Evolutionary conservation across 2,329 filamentous ascomycete species (phyloP).

Genomic region (Proliferodiscus dingleyae): DNA sequence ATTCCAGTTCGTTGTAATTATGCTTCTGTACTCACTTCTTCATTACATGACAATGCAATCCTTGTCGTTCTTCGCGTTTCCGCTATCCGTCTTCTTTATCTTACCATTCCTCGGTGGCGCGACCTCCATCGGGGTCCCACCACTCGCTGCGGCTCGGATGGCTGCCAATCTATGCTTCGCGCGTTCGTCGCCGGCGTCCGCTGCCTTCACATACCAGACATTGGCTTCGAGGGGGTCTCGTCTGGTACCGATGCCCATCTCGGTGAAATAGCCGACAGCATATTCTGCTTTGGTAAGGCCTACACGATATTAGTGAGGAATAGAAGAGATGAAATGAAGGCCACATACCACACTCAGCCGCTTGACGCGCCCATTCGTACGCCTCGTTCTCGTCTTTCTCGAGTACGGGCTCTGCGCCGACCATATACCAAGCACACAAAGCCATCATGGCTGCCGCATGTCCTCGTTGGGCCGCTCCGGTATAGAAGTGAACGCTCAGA

Average conservation of each 20-base stretch:
- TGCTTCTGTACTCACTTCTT: neutral
- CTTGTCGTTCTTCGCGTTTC: constrained; percentile 24
- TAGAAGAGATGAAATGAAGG: neutral
- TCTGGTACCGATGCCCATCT: constrained; percentile 95
- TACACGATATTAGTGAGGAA: constrained; percentile 16
- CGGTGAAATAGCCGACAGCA: constrained; percentile 92
- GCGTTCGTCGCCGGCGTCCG: constrained; percentile 84
- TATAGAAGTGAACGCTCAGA: constrained; percentile 96
- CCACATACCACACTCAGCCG: constrained; percentile 75
- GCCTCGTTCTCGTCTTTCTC: constrained; percentile 96
- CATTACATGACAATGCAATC: constrained; percentile 28
- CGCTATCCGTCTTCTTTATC: constrained; percentile 23
- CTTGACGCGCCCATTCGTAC: constrained; percentile 89
- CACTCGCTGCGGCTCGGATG: constrained; percentile 74
- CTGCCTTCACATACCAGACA: constrained; percentile 95
- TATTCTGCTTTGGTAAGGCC: constrained; percentile 68
- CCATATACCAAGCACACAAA: constrained; percentile 96
- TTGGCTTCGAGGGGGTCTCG: constrained; percentile 95
- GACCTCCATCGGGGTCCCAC: constrained; percentile 31
- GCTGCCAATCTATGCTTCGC: constrained; percentile 82
- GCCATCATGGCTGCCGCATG: constrained; percentile 95
- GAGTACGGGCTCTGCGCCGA: constrained; percentile 84
- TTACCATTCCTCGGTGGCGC: constrained; percentile 25
- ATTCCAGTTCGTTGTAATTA: neutral
- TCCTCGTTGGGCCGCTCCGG: constrained; percentile 77